Conservation (phyloP, 2,329 filamentous ascomycete genomes). For the Atkinsonella hypoxylon region DNA sequence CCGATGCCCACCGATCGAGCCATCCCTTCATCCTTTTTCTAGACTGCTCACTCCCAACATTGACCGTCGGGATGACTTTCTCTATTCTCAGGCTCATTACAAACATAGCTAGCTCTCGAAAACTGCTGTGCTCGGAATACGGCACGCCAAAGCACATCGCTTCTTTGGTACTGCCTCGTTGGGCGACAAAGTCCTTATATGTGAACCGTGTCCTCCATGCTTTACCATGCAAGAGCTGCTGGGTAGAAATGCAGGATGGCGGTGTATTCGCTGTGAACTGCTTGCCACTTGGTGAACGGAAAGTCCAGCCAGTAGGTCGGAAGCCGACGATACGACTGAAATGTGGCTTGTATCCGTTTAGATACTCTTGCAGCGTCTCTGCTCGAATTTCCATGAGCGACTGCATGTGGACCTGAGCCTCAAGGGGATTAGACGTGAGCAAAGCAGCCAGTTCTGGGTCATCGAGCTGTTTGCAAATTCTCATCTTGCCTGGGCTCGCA, state of each 20-base stretch:
- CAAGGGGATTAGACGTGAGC: constrained; percentile 67
- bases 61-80: constrained; percentile 87
- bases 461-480: constrained; percentile 73
- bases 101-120: constrained; percentile 89
- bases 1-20: constrained; percentile 50
- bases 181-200: constrained; percentile 60
- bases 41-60: constrained; percentile 50
- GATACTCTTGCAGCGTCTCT: constrained; percentile 83
- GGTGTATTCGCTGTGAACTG: constrained; percentile 42
- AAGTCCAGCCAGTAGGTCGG: constrained; percentile 89
- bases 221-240: constrained; percentile 41
- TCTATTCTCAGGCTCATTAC: constrained; percentile 78
- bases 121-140: constrained; percentile 92
- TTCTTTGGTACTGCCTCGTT: constrained; percentile 71
- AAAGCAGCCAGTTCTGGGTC: constrained; percentile 68
- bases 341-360: constrained; percentile 64
- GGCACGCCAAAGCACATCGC: constrained; percentile 88
- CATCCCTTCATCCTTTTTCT: constrained; percentile 51
- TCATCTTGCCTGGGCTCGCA: constrained; percentile 69
- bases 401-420: constrained; percentile 96
- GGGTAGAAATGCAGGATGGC: constrained; percentile 36
- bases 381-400: constrained; percentile 87
- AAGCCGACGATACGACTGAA: constrained; percentile 86
- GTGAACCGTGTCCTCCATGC: constrained; percentile 68
- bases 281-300: constrained; percentile 50